A percentile compares a stretch with the other conserved stretches of the same genome.
Conservation (phyloP, 371 early-diverging fungal genomes). For the Phascolomyces articulosus region DNA sequence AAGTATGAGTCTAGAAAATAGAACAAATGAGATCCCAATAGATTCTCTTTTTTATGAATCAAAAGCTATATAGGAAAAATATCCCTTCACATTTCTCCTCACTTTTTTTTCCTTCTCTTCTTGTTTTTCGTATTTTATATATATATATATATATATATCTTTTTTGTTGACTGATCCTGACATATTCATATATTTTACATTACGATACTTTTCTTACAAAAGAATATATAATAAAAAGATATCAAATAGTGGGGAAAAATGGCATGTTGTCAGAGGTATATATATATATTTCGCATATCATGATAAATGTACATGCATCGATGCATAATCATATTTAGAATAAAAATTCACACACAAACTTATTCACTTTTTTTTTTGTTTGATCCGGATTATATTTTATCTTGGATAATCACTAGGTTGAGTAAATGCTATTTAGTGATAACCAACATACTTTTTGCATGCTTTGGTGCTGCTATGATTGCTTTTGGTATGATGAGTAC, state of each 20-base stretch:
- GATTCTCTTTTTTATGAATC: no score
- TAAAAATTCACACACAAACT: no score
- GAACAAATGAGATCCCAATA: background rate
- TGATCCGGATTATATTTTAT: background rate
- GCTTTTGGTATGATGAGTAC: conserved; percentile 40
- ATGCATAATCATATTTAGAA: no score
- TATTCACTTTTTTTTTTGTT: background rate
- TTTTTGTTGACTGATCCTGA: background rate
- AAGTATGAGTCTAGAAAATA: background rate
- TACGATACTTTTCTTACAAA: background rate
- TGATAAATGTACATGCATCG: no score
- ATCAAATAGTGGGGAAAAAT: no score
- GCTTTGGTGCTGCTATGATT: conserved; percentile 35
- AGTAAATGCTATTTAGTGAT: conserved; percentile 33
- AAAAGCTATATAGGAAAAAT: no score
- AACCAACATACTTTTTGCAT: conserved; percentile 35
- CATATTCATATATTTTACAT: no score
- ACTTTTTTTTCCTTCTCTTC: background rate
- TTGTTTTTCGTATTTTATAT: no score
- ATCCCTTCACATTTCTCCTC: background rate
- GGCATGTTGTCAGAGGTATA: conserved; percentile 50
- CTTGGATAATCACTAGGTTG: conserved; percentile 19
- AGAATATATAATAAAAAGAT: background rate
- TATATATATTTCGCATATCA: background rate
- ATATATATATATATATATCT: conserved; percentile 9